Evolutionary conservation across 352 stramenopile genomes (phyloP).

Genomic region (Globisporangium solare): DNA sequence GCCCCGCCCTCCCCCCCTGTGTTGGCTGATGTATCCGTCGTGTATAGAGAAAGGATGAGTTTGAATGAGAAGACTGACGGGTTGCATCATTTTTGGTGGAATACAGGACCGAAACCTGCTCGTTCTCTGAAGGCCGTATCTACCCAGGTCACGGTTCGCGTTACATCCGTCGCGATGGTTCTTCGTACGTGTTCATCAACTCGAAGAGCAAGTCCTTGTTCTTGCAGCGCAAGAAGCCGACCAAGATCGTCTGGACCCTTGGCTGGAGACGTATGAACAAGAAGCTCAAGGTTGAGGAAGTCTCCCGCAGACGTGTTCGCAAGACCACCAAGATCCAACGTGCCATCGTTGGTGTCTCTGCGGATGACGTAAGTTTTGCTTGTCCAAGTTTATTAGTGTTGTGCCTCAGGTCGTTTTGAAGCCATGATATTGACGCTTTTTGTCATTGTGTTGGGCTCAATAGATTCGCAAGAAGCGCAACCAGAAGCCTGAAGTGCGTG

Average conservation of each 20-base stretch:
- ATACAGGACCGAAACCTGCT: slow-evolving; percentile 86
- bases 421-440: not conserved
- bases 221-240: slow-evolving; percentile 99
- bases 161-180: slow-evolving; percentile 97
- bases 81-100: not conserved
- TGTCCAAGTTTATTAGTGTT: not conserved
- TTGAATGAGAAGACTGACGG: slow-evolving; percentile 3
- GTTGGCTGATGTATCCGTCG: no score
- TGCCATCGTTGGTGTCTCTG: slow-evolving; percentile 94
- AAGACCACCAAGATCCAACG: slow-evolving; percentile 96
- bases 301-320: slow-evolving; percentile 80
- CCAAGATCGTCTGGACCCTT: slow-evolving; percentile 99
- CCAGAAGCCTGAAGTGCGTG: slow-evolving; percentile 93
- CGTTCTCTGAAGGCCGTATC: slow-evolving; percentile 90
- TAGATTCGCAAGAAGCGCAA: slow-evolving; percentile 97
- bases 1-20: no score
- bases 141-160: slow-evolving; percentile 99
- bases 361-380: slow-evolving; percentile 85
- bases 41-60: no score
- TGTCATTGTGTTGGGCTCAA: not conserved
- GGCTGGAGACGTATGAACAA: slow-evolving; percentile 98
- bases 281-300: slow-evolving; percentile 95
- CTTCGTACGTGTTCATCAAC: slow-evolving; percentile 94
- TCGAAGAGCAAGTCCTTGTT: slow-evolving; percentile 98
- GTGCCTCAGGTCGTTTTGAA: not conserved